Conservation (phyloP, 2,329 filamentous ascomycete species). For the Fusarium piperis region DNA sequence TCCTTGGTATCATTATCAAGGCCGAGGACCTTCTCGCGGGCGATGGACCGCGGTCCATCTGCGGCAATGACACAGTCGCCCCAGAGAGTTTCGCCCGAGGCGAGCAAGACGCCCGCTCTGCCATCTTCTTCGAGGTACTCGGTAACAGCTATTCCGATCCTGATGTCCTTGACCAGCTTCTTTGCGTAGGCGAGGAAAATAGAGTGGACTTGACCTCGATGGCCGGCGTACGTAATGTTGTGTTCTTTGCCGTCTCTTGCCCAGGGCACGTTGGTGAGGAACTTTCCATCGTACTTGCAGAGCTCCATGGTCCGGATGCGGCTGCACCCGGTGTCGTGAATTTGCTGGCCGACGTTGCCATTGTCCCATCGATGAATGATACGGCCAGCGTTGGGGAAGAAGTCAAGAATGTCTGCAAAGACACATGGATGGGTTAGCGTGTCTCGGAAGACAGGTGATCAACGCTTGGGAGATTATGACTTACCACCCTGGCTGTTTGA, state of each 20-base stretch:
- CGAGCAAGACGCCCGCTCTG: neutral
- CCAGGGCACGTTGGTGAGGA: conserved; percentile 4
- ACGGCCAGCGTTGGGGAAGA: conserved; percentile 14
- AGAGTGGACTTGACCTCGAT: conserved; percentile 10
- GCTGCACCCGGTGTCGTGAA: conserved; percentile 12
- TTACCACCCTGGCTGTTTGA: conserved; percentile 14
- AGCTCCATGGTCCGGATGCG: conserved; percentile 9
- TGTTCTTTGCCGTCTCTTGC: conserved; percentile 9
- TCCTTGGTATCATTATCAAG: neutral
- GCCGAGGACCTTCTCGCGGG: neutral
- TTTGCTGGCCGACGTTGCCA: conserved; percentile 14
- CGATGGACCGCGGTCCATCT: conserved; percentile 14
- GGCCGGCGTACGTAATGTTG: conserved; percentile 14
- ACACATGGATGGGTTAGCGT: neutral
- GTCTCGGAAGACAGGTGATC: neutral
- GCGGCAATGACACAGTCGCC: conserved; percentile 12
- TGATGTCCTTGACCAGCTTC: conserved; percentile 8
- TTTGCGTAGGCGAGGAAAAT: conserved; percentile 10
- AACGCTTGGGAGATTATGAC: neutral
- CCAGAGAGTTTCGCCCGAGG: conserved; percentile 16
- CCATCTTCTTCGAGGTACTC: conserved; percentile 7
- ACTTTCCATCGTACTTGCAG: conserved; percentile 15
- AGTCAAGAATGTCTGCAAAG: conserved; percentile 10
- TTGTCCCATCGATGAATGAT: conserved; percentile 8
- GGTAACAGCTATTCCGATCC: conserved; percentile 5